A percentile compares a stretch with the other conserved stretches of the same genome.
Evolutionary conservation across 2,329 filamentous ascomycete species (phyloP).

Genomic region (Aspergillus aculeatus): DNA sequence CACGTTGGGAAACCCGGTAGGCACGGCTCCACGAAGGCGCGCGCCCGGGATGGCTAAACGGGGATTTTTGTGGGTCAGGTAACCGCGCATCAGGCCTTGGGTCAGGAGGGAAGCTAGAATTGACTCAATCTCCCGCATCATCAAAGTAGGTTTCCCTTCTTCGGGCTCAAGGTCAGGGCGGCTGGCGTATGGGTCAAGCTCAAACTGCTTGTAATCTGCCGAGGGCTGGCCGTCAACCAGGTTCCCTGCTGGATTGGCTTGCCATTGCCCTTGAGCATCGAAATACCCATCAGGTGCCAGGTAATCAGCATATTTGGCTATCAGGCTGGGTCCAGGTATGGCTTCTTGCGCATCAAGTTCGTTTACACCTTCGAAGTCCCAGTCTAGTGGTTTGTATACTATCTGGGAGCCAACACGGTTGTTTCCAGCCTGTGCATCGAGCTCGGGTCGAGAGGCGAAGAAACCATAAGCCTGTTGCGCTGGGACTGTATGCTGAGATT

Average conservation of each 20-base stretch:
- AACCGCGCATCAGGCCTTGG: conserved; percentile 79
- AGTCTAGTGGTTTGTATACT: conserved; percentile 31
- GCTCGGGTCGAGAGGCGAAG: not conserved
- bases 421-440: conserved; percentile 12
- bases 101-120: conserved; percentile 73
- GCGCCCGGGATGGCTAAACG: conserved; percentile 82
- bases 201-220: conserved; percentile 39
- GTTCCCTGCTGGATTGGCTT: conserved; percentile 24
- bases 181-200: conserved; percentile 60
- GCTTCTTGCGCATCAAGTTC: conserved; percentile 9
- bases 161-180: conserved; percentile 18
- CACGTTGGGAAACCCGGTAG: conserved; percentile 65
- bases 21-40: conserved; percentile 39
- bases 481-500: conserved; percentile 40
- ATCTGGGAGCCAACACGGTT: conserved; percentile 29
- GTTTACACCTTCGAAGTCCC: conserved; percentile 32
- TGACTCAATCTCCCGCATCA: conserved; percentile 66
- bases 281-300: conserved; percentile 36
- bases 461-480: conserved; percentile 4
- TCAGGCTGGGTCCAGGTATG: conserved; percentile 12
- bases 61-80: conserved; percentile 72
- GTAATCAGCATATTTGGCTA: conserved; percentile 37
- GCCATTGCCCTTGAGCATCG: conserved; percentile 30
- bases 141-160: conserved; percentile 44
- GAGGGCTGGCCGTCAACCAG: conserved; percentile 31